Base-by-base conservation (phyloP, 164 flowering plant species). In the Pachysandra terminalis region DNA sequence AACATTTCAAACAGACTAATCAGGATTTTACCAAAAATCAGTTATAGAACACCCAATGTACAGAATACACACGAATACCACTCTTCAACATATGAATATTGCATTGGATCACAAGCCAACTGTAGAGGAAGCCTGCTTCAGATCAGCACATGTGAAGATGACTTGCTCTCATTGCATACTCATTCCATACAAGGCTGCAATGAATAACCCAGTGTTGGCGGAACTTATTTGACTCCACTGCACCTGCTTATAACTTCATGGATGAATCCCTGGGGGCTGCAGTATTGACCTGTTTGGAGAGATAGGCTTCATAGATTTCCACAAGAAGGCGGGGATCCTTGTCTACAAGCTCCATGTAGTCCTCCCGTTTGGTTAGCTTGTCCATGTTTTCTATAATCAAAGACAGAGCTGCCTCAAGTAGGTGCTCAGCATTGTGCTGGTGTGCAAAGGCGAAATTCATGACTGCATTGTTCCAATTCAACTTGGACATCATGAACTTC, bases 261-360 rank as follows among this genome's bases (percentile, higher is more conserved):
- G 65, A 45, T 55, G 35, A 58, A 59, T 75, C 79, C 68, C 60
- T 71, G 15, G 25, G 61, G 17, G 83, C 88, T 54, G 91, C 91
- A 24, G 92, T 86, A 51, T 90, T 86, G 28, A 81, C 87, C 74
- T 87, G 95, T 73, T 80, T 90, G 65, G 95, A 75, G 19, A 93
- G 81, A 73, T 87, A 90, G 5, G 95, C 81, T 80, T 93, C 98
- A 70, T 82, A 90, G 9, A 93, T 89, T 69, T 85, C 92, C 26
- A 93, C 95, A 0, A 93, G 85, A 5, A 93, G 87, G 40, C 88
- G 81, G 16, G 98, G 93, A 73, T 90, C 93, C 78, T 81, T 86
- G 19, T 87, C 93, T 62, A 87, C 88, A 3, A 93, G 92, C 74
- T 87, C 89, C 74, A 28, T 75, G 57, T 93, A 93, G 70, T 90